Conservation (phyloP, 2,329 filamentous ascomycete species). For the Botrytis cinerea region DNA sequence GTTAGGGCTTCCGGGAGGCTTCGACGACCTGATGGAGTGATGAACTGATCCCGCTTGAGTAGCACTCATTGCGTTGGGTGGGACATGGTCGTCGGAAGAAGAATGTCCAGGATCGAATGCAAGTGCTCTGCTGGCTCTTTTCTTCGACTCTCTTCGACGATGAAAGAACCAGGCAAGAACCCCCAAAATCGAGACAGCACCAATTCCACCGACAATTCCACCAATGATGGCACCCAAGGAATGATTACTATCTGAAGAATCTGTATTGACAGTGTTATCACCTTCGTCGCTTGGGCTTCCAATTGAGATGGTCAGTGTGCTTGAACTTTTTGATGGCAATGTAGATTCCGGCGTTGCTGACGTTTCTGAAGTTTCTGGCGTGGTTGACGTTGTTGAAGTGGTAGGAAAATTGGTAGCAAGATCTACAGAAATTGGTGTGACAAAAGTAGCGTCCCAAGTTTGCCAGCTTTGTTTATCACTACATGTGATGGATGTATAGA, state of each 20-base stretch:
- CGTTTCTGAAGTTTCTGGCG: too few relatives aligned
- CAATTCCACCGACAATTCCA: constrained; percentile 9
- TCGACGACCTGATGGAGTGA: neutral
- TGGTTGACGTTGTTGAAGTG: too few relatives aligned
- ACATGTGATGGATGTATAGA: constrained; percentile 13
- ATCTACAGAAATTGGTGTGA: neutral
- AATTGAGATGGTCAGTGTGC: neutral
- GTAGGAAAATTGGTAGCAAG: neutral
- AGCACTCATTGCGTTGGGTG: neutral
- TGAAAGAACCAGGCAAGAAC: neutral
- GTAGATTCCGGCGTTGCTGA: neutral
- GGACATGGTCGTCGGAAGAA: neutral
- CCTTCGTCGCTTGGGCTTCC: neutral
- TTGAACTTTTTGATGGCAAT: neutral
- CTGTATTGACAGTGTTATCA: neutral
- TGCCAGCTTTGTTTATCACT: neutral
- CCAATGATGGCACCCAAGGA: neutral
- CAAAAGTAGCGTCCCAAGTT: neutral
- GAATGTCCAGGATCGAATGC: constrained; percentile 3
- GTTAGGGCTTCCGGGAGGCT: neutral
- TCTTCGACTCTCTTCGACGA: neutral
- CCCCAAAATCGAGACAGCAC: neutral
- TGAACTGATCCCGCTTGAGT: neutral
- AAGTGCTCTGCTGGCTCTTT: constrained; percentile 12
- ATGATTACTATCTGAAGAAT: neutral